These are phyloP conservation scores for Talaromyces sp. DNA, from an alignment of 2,329 filamentous ascomycete species.

Conservation along the genomic window DNA sequence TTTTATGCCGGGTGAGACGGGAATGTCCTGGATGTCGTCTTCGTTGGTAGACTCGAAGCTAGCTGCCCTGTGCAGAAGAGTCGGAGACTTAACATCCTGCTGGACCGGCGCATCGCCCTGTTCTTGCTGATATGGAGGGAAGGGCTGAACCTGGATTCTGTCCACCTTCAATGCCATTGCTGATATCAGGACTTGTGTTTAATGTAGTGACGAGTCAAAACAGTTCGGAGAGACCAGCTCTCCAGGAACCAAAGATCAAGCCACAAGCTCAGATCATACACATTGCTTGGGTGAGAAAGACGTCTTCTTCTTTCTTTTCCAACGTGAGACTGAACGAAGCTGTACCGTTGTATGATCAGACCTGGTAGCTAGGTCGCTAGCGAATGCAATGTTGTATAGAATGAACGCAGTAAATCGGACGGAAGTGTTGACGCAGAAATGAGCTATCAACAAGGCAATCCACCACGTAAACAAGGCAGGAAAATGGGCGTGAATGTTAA, in stretches of 20 bases:
- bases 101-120: background rate
- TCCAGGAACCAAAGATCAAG: conserved; percentile 31
- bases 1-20: conserved; percentile 39
- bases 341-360: background rate
- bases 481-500: background rate
- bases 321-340: background rate
- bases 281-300: conserved; percentile 14
- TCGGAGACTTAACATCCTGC: conserved; percentile 11
- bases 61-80: conserved; percentile 50
- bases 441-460: background rate
- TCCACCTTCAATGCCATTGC: conserved; percentile 31
- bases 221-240: conserved; percentile 41
- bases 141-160: conserved; percentile 21
- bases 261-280: conserved; percentile 18
- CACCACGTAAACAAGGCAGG: background rate
- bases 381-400: background rate
- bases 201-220: conserved; percentile 4
- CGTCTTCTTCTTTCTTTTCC: background rate
- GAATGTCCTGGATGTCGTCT: conserved; percentile 31
- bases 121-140: conserved; percentile 22
- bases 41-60: conserved; percentile 56
- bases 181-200: conserved; percentile 9
- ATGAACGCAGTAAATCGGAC: background rate
- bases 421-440: background rate
- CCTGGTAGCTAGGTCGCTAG: background rate